phyloP scores from a whole-genome alignment of 148 eudicot genomes.

The Pouteria glomerata region DNA sequence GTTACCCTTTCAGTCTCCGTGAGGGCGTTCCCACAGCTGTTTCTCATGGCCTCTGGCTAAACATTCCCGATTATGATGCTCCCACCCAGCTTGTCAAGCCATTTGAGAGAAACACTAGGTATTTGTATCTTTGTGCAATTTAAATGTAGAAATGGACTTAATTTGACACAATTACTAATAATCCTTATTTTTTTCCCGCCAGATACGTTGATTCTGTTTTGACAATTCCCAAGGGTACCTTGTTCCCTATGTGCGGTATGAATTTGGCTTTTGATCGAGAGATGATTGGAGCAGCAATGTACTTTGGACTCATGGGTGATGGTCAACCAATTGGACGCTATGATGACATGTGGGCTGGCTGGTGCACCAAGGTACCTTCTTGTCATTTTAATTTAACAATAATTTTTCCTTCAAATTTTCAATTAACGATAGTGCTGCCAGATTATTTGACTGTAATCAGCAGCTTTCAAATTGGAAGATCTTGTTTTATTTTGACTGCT shows the following conservation, averaged over 20 bases:
- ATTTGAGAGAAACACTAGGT: conserved; percentile 80
- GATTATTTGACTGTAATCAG: too few relatives aligned
- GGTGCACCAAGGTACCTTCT: conserved; percentile 87
- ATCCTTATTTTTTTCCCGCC: neutral
- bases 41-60: conserved; percentile 82
- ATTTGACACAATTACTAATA: too few relatives aligned
- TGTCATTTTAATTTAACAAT: too few relatives aligned
- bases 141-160: neutral
- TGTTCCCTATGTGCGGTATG: conserved; percentile 89
- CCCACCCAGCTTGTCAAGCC: conserved; percentile 93
- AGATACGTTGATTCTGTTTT: conserved; percentile 79
- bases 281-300: conserved; percentile 85
- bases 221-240: conserved; percentile 83
- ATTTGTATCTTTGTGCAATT: too few relatives aligned
- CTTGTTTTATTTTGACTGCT: too few relatives aligned
- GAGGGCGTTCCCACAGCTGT: conserved; percentile 83
- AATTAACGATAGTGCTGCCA: neutral
- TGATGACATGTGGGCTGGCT: conserved; percentile 95
- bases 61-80: conserved; percentile 84
- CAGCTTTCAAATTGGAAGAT: too few relatives aligned
- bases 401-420: too few relatives aligned
- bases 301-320: conserved; percentile 91
- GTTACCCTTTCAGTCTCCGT: conserved; percentile 82
- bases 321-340: conserved; percentile 90
- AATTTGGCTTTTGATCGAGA: conserved; percentile 77